These are phyloP conservation scores for Jimgerdemannia flammicorona DNA, from an alignment of 192 early-diverging fungal genomes.

Conservation along the genomic window DNA sequence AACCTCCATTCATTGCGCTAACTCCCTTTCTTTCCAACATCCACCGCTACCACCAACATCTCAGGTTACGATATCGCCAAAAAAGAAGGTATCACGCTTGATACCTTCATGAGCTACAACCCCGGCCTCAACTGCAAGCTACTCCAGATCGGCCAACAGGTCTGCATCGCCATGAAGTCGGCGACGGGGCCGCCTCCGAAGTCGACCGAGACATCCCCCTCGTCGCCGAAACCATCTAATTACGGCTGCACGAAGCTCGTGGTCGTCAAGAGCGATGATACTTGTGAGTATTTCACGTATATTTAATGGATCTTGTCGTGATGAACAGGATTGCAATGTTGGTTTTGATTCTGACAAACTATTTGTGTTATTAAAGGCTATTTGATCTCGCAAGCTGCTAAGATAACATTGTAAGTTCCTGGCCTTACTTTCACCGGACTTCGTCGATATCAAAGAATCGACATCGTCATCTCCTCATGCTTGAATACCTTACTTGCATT, in stretches of 20 bases:
- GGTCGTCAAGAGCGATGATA: background rate
- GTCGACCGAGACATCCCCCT: background rate
- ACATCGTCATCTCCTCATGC: too few relatives aligned
- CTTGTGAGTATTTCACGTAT: background rate
- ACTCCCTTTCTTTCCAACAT: background rate
- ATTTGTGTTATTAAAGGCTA: too few relatives aligned
- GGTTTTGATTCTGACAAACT: too few relatives aligned
- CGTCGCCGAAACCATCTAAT: background rate
- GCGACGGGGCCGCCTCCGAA: background rate
- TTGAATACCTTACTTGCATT: too few relatives aligned
- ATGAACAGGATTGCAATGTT: too few relatives aligned
- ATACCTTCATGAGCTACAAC: background rate
- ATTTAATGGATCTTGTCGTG: too few relatives aligned
- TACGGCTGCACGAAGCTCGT: background rate
- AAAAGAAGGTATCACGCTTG: background rate
- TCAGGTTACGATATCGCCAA: background rate
- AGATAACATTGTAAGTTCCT: too few relatives aligned
- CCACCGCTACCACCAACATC: background rate
- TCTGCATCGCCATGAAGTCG: background rate
- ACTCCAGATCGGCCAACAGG: background rate
- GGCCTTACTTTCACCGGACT: too few relatives aligned
- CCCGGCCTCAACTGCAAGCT: background rate
- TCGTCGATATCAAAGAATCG: too few relatives aligned
- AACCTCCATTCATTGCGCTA: background rate
- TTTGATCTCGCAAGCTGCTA: too few relatives aligned